Conservation (phyloP, 495 filamentous ascomycete genomes). For the Neurospora sp. region DNA sequence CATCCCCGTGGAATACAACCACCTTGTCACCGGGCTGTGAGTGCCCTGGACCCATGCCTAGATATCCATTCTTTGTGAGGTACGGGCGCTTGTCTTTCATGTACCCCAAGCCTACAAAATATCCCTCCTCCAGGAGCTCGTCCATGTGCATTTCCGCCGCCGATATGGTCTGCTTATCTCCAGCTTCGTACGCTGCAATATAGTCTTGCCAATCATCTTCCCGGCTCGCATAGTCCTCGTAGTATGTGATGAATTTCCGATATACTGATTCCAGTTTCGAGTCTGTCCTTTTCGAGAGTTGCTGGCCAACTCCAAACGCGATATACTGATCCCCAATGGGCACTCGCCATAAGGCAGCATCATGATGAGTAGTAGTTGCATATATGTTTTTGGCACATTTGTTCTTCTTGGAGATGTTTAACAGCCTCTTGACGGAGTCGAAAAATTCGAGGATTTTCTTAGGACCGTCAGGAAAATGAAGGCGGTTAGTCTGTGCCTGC, state of each 20-base stretch:
- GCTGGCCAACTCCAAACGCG: background rate
- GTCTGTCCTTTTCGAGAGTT: background rate
- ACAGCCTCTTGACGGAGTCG: background rate
- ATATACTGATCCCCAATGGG: background rate
- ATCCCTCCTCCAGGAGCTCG: background rate
- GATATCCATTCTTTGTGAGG: conserved; percentile 3
- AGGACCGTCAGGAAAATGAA: background rate
- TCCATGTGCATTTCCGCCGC: background rate
- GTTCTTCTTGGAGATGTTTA: background rate
- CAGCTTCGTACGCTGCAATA: rapidly evolving
- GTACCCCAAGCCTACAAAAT: background rate
- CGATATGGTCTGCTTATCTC: background rate
- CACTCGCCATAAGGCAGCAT: background rate
- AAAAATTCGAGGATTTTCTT: background rate
- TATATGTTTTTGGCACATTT: background rate
- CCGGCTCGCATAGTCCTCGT: background rate
- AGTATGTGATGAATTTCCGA: background rate
- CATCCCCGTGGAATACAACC: conserved; percentile 8
- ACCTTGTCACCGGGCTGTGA: conserved; percentile 1
- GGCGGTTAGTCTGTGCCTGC: background rate
- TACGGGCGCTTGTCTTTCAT: conserved; percentile 1
- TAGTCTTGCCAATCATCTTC: background rate
- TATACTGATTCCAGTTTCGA: background rate
- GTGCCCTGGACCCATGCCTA: conserved; percentile 6
- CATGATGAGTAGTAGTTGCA: background rate